Evolutionary conservation across 1,284 basidiomycete genomes (phyloP).

Genomic region (Melampsora abietis-canadensis): DNA sequence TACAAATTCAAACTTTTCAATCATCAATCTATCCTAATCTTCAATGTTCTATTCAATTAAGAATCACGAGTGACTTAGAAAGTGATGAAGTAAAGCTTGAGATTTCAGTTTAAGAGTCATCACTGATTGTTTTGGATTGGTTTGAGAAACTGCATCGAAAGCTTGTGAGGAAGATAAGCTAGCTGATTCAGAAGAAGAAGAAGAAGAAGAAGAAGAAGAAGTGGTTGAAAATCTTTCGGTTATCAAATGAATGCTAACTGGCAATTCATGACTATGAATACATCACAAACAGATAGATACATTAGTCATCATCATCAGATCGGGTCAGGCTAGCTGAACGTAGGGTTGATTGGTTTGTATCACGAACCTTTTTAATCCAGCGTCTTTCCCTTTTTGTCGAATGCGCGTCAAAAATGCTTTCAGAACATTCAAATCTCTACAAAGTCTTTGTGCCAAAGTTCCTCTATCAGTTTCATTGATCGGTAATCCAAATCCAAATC

Average conservation of each 20-base stretch:
- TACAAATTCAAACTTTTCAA: no score
- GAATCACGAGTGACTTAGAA: background rate
- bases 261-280: background rate
- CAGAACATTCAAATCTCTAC: constrained; percentile 12
- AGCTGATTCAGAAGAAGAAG: no score
- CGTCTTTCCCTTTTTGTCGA: background rate
- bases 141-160: background rate
- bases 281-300: background rate
- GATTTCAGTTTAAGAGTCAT: constrained; percentile 4
- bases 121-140: background rate
- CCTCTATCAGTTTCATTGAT: background rate
- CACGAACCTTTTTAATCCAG: constrained; percentile 20
- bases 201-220: no score
- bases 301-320: background rate
- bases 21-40: no score
- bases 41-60: no score
- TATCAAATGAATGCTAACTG: background rate
- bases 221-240: background rate
- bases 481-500: background rate
- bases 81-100: constrained; percentile 1
- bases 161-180: background rate
- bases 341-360: background rate
- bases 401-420: constrained; percentile 21
- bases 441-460: background rate
- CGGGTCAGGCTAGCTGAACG: background rate